A percentile compares a stretch with the other conserved stretches of the same genome.
These are phyloP conservation scores for Argentina anserina DNA, from an alignment of 306 rosid genomes.

Conservation along the genomic window DNA sequence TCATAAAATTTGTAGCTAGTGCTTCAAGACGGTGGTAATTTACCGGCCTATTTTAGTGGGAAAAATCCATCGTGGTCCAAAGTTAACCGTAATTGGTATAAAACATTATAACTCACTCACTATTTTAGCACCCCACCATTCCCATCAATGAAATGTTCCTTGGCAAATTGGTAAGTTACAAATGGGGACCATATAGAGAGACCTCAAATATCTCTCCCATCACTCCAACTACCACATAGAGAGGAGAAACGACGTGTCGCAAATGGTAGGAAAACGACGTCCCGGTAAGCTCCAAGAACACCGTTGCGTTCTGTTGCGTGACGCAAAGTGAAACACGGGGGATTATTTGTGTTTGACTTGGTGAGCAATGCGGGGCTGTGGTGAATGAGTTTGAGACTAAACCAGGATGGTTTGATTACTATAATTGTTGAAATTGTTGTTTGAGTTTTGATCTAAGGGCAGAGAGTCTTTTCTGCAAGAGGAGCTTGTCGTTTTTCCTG, in stretches of 20 bases:
- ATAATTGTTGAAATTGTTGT: constrained; percentile 50
- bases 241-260: not conserved
- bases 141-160: not conserved
- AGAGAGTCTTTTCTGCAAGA: constrained; percentile 62
- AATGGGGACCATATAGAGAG: not conserved
- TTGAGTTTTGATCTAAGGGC: constrained; percentile 60
- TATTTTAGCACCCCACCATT: not conserved
- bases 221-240: not conserved
- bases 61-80: not conserved
- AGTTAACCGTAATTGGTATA: not conserved
- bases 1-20: not conserved
- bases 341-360: not conserved
- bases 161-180: not conserved
- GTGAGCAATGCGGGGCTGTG: not conserved
- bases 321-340: not conserved
- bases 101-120: too few species aligned
- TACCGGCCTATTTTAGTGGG: constrained; percentile 1
- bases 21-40: not conserved
- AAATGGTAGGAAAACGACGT: not conserved
- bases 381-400: not conserved
- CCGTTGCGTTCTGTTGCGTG: not conserved
- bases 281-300: not conserved
- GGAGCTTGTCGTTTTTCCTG: constrained; percentile 53
- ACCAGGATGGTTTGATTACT: not conserved
- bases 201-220: constrained; percentile 2